phyloP scores from a whole-genome alignment of 176 grass and related monocot species.

The Bolboschoenus planiculmis region DNA sequence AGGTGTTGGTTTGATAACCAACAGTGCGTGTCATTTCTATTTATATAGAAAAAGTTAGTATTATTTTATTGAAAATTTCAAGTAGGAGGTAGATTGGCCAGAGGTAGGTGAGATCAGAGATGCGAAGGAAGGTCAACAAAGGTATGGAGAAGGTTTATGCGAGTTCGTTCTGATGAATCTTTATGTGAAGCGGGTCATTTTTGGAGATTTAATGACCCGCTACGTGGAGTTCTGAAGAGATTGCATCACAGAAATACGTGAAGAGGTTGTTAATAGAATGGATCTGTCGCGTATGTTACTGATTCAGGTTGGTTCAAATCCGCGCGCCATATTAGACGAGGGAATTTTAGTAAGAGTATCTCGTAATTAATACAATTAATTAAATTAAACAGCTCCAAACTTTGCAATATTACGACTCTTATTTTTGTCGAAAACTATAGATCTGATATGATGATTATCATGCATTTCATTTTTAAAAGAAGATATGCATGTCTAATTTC shows the following conservation, averaged over 20 bases:
- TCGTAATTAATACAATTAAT: too few relatives aligned
- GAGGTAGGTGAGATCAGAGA: neutral
- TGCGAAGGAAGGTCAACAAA: neutral
- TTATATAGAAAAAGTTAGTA: neutral
- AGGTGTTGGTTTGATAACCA: neutral
- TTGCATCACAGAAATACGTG: neutral
- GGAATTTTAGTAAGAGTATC: too few relatives aligned
- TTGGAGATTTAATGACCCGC: neutral
- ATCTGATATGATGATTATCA: too few relatives aligned
- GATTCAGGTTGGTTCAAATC: neutral
- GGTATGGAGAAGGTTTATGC: neutral
- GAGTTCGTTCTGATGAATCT: neutral
- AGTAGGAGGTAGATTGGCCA: neutral
- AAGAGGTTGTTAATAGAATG: neutral
- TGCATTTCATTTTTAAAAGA: too few relatives aligned
- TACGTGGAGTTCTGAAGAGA: neutral
- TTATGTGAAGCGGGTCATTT: neutral
- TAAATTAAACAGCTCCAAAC: too few relatives aligned
- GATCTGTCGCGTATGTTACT: neutral
- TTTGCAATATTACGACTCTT: too few relatives aligned
- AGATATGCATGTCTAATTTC: too few relatives aligned
- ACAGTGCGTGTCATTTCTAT: neutral
- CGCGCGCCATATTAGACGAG: neutral
- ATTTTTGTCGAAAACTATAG: too few relatives aligned
- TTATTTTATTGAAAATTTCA: neutral